A percentile compares a stretch with the other conserved stretches of the same genome.
phyloP scores from a whole-genome alignment of 345 rosid genomes.

The Theobroma cacao region DNA sequence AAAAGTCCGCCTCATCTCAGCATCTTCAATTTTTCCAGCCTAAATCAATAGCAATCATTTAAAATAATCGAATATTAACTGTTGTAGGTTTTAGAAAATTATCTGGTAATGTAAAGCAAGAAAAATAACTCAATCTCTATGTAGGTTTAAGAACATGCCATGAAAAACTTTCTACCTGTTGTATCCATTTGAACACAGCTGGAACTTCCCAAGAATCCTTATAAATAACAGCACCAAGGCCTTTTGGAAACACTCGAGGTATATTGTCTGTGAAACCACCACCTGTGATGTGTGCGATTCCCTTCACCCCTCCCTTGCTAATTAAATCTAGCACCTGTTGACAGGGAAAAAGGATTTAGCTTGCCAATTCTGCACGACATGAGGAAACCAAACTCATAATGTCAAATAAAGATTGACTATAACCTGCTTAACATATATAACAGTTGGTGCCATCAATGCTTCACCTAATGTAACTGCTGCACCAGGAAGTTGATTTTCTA shows the following conservation, averaged over 20 bases:
- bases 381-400: background rate
- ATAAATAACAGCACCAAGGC: conserved; percentile 66
- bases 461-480: conserved; percentile 60
- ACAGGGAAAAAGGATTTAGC: background rate
- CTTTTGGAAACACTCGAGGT: conserved; percentile 72
- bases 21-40: conserved; percentile 76
- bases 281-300: conserved; percentile 84
- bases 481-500: conserved; percentile 71
- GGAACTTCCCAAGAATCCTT: conserved; percentile 70
- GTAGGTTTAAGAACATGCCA: background rate
- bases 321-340: conserved; percentile 60
- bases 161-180: conserved; percentile 44
- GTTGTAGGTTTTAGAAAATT: background rate
- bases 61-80: background rate
- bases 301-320: conserved; percentile 78
- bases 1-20: conserved; percentile 86
- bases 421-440: conserved; percentile 89
- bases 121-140: background rate
- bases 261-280: conserved; percentile 92
- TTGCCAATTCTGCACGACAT: background rate
- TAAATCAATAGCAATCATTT: conserved; percentile 14
- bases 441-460: conserved; percentile 94
- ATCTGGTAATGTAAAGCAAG: background rate
- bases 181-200: conserved; percentile 76
- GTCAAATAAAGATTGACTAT: background rate